Base-by-base conservation (phyloP, 169 alveolate species). In the Cryptosporidium sp. region DNA sequence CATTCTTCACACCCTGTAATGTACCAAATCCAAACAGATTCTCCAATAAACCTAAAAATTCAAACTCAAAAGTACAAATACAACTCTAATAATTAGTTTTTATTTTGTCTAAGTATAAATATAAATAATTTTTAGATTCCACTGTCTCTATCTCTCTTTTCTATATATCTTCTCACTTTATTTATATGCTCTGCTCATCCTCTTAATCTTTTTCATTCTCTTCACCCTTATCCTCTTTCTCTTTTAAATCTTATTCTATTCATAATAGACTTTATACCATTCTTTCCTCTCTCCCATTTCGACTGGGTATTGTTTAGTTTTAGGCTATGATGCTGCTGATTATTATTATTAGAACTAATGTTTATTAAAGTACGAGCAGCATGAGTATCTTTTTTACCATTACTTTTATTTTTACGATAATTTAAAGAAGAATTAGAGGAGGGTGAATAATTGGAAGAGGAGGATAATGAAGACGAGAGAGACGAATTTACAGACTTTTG, bases 11-110 rank as follows among this genome's bases (percentile, higher is more conserved):
- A 21, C 75, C 73, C 3, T 80, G 73, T 18, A 62, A 62, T 31
- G 80, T 80, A 18, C 89, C 89, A 5, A 70, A 70, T 29, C 59
- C 89, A 3, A 80, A 80, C 39, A 59, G 89, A 29, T 80, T 80
- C 35, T 80, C 89, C 16, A 80, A 80, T 45, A 65, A 29, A 43
- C 89, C 89, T 3, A 80, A 59, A 29, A 45, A 80, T 21, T 21
- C 50, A 7, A 43, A 21, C 35, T 65, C 80, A 4, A 80, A 80
- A 21, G 89, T 80, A 9, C 71, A 80, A 65, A 80, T 80, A 4
- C 89, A 80, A 43, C 67, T 80, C 4, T 80, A 65, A 48, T 74
- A 41, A 41, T 41, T 41, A 41, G 9, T 41, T 41, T 9, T 41
- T 41, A 41, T 9, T 41, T 41, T 8, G 9, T 8, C 62, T 52